Evolutionary conservation across 208 protist species (phyloP), one percentile per base, ranked within the genome.

Genomic region (Willaertia magna): DNA sequence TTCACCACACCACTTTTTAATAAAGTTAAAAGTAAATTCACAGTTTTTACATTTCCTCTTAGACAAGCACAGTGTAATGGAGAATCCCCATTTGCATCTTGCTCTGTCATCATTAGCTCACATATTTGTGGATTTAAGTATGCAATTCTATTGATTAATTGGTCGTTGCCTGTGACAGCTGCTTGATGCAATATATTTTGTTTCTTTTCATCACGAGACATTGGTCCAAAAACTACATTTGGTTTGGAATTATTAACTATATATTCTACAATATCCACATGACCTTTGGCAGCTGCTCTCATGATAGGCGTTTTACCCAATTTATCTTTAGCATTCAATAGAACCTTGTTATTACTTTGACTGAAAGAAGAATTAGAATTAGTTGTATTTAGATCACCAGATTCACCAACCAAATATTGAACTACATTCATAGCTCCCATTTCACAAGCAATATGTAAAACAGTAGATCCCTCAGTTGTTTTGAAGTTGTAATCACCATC

Each of bases 391-490:
- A 67, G 2, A 67, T 67, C 55, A n/a, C 34, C 34, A 1, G 55
- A 67, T 67, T 67, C 55, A 34, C 55, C 22, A 16, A 67, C 55
- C 42, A 83, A 83, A 40, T 18, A 83, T 42, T 83, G 11, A 0
- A 83, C 26, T 0, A 11, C 22, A 22, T 30, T 4, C 26, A 83
- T 55, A 11, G 22, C 43, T 42, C 47, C 47, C 7, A n/a, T 14
- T 9, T 83, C 78, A 83, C 78, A 83, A 26, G 78, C 78, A 30
- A 49, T 43, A 55, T 83, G 78, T 43, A 83, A 83, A 83, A 42
- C 46, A 55, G 44, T 83, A 6, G 78, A 83, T n/a, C 78, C 78
- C 0, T 83, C 47, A 9, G 46, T 12, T 6, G 14, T 83, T 40
- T 83, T 83, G 78, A 83, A 83, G 55, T 83, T 83, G 18, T 46